These are phyloP conservation scores for Ceratobasidium sp. DNA, from an alignment of 1,284 basidiomycete genomes.

Conservation along the genomic window DNA sequence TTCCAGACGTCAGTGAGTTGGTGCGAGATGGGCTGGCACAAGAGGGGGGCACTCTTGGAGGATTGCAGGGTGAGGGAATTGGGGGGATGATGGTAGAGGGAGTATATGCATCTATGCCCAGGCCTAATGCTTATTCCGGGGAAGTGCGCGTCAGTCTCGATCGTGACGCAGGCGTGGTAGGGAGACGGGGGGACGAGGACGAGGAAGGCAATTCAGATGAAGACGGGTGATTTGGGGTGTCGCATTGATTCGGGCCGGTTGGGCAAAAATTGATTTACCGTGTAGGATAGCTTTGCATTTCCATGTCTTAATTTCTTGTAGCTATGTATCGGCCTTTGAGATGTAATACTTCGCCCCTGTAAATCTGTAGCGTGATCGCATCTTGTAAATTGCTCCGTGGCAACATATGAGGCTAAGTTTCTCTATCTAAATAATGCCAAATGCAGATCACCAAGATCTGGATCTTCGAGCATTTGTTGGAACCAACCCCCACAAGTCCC, in stretches of 20 bases:
- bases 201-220: slow-evolving; percentile 33
- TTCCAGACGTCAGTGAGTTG: slow-evolving; percentile 8
- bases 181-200: slow-evolving; percentile 38
- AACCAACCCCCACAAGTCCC: too few species aligned
- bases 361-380: too few species aligned
- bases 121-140: slow-evolving; percentile 24
- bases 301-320: not conserved
- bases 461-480: not conserved
- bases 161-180: slow-evolving; percentile 25
- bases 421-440: not conserved
- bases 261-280: not conserved
- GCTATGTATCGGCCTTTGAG: not conserved
- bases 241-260: not conserved
- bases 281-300: not conserved
- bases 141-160: not conserved
- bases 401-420: too few species aligned
- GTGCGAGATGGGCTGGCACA: not conserved
- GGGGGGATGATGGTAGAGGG: slow-evolving; percentile 28
- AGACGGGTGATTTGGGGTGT: not conserved
- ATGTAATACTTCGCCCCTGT: not conserved
- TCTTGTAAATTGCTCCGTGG: too few species aligned
- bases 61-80: not conserved
- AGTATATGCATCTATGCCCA: slow-evolving; percentile 15
- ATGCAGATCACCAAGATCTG: not conserved
- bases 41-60: not conserved